phyloP scores from a whole-genome alignment of 148 eudicot genomes.

The Drosera capensis region DNA sequence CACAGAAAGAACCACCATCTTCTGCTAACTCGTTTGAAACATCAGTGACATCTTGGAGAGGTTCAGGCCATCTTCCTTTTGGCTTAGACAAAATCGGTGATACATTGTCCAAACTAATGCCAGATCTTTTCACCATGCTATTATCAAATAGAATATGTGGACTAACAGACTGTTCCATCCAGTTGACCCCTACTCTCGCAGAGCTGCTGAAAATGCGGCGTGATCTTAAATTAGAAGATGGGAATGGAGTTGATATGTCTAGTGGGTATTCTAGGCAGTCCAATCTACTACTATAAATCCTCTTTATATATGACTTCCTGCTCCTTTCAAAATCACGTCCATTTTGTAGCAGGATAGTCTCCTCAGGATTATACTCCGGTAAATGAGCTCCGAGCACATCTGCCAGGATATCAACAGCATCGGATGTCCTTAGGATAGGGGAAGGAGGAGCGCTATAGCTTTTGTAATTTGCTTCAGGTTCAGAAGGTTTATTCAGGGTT shows the following conservation, averaged over 20 bases:
- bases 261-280: conserved; percentile 53
- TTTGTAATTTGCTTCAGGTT: conserved; percentile 29
- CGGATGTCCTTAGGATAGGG: conserved; percentile 39
- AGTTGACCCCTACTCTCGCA: conserved; percentile 27
- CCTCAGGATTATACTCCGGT: conserved; percentile 10
- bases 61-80: conserved; percentile 23
- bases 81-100: conserved; percentile 22
- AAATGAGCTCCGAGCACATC: conserved; percentile 18
- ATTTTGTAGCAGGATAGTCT: conserved; percentile 8
- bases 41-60: conserved; percentile 30
- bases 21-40: conserved; percentile 25
- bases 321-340: conserved; percentile 7
- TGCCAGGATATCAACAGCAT: conserved; percentile 37
- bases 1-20: conserved; percentile 31
- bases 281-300: conserved; percentile 36
- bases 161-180: conserved; percentile 27
- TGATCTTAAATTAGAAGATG: conserved; percentile 26
- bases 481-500: conserved; percentile 45
- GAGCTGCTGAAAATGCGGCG: conserved; percentile 50
- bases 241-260: conserved; percentile 26
- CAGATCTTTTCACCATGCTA: conserved; percentile 33
- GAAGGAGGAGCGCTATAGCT: conserved; percentile 79
- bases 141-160: conserved; percentile 12
- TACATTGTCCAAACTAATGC: conserved; percentile 42
- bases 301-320: conserved; percentile 27